These are phyloP conservation scores for Nymphaea thermarum DNA, from an alignment of 164 flowering plant species.

Conservation along the genomic window DNA sequence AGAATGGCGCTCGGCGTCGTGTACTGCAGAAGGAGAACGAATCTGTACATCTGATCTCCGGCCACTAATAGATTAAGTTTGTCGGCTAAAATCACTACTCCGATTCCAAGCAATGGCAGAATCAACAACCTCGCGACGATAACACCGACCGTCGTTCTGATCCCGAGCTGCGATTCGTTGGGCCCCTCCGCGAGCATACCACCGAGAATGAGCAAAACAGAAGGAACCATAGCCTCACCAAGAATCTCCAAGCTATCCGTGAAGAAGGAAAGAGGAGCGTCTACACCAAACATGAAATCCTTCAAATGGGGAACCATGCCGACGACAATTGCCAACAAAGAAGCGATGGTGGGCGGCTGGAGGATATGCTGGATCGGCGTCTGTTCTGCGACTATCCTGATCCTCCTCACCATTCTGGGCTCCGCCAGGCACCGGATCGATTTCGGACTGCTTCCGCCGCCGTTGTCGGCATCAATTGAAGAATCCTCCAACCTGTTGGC, in stretches of 20 bases:
- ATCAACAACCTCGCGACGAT: slow-evolving; percentile 56
- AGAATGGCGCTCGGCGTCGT: slow-evolving; percentile 82
- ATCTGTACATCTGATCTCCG: slow-evolving; percentile 55
- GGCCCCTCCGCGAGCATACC: slow-evolving; percentile 79
- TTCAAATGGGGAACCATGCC: slow-evolving; percentile 63
- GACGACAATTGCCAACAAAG: slow-evolving; percentile 56
- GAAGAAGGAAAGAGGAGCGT: slow-evolving; percentile 65
- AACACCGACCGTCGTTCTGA: slow-evolving; percentile 50
- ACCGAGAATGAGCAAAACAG: slow-evolving; percentile 61
- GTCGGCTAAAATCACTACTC: slow-evolving; percentile 46
- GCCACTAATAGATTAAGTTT: slow-evolving; percentile 31
- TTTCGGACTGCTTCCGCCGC: slow-evolving; percentile 24
- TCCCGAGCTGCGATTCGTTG: slow-evolving; percentile 39
- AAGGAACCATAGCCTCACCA: slow-evolving; percentile 62
- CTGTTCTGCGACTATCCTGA: slow-evolving; percentile 71
- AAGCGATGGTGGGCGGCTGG: slow-evolving; percentile 87
- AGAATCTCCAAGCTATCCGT: slow-evolving; percentile 53
- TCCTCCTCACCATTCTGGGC: slow-evolving; percentile 60
- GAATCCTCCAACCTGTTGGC: slow-evolving; percentile 11
- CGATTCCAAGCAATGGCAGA: slow-evolving; percentile 73
- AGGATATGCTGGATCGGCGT: slow-evolving; percentile 71
- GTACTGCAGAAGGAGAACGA: slow-evolving; percentile 76
- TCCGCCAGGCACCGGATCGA: slow-evolving; percentile 66
- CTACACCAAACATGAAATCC: slow-evolving; percentile 44
- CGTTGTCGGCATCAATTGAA: not conserved